phyloP scores from a whole-genome alignment of 805 yeast species.

The Crinitomyces ghanaensis region DNA sequence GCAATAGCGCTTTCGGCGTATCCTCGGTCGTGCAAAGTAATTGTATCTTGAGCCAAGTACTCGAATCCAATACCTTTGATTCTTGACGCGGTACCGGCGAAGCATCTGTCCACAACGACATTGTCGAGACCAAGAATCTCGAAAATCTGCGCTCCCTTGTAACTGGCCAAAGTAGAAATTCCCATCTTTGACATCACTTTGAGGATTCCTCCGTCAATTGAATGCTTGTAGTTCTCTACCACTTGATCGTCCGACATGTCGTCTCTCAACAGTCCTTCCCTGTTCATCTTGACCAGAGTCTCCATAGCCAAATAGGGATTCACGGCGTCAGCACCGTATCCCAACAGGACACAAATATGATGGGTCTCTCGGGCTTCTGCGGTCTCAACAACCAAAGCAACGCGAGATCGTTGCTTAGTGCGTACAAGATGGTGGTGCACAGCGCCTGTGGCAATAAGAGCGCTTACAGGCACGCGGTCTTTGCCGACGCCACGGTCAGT shows the following conservation, averaged over 20 bases:
- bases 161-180: slow-evolving; percentile 94
- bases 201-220: slow-evolving; percentile 82
- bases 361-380: slow-evolving; percentile 98
- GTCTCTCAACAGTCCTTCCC: slow-evolving; percentile 48
- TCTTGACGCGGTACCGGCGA: slow-evolving; percentile 95
- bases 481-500: slow-evolving; percentile 56
- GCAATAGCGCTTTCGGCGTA: no score
- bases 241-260: slow-evolving; percentile 48
- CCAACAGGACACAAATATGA: slow-evolving; percentile 85
- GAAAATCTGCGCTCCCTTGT: slow-evolving; percentile 97
- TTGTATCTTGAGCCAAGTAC: slow-evolving; percentile 92
- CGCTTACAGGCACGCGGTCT: slow-evolving; percentile 67
- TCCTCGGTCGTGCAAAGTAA: slow-evolving; percentile 86
- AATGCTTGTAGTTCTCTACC: slow-evolving; percentile 66
- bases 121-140: slow-evolving; percentile 95
- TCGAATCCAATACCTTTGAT: slow-evolving; percentile 93
- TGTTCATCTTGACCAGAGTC: slow-evolving; percentile 72
- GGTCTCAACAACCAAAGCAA: slow-evolving; percentile 82
- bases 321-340: slow-evolving; percentile 95
- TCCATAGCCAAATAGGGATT: slow-evolving; percentile 92
- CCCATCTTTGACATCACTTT: slow-evolving; percentile 99
- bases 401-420: slow-evolving; percentile 92
- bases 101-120: slow-evolving; percentile 89
- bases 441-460: slow-evolving; percentile 90
- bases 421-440: slow-evolving; percentile 94